Evolutionary conservation across 257 asterid genomes (phyloP).

Genomic region (Mentha longifolia): DNA sequence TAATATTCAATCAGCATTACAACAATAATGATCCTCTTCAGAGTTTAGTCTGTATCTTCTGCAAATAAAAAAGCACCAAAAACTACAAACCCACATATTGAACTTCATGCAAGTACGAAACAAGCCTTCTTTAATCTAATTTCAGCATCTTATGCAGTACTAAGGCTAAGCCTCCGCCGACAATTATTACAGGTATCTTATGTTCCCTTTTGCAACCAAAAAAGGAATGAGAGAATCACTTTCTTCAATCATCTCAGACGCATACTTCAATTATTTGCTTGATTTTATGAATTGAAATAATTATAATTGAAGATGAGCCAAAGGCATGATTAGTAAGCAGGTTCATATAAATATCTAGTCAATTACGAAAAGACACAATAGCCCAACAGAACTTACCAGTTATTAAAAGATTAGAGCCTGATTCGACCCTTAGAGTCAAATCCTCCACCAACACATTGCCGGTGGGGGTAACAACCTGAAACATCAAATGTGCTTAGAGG

Average conservation of each 20-base stretch:
- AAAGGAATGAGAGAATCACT: conserved; percentile 17
- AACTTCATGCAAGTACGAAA: background rate
- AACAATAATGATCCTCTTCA: conserved; percentile 16
- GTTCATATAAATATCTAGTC: conserved; percentile 18
- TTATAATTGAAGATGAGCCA: conserved; percentile 9
- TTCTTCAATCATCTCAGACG: conserved; percentile 15
- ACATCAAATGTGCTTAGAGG: conserved; percentile 36
- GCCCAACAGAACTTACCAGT: conserved; percentile 63
- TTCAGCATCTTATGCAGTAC: conserved; percentile 14
- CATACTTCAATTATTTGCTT: conserved; percentile 6
- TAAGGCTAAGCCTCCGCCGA: background rate
- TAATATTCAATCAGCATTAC: background rate
- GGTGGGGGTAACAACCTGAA: conserved; percentile 98
- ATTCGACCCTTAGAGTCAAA: conserved; percentile 81
- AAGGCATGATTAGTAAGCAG: conserved; percentile 8
- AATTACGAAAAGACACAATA: conserved; percentile 15
- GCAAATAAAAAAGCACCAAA: background rate
- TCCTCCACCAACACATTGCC: conserved; percentile 93
- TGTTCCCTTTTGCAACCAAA: conserved; percentile 8
- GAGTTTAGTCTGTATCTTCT: conserved; percentile 9
- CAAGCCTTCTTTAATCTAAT: conserved; percentile 11
- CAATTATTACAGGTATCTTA: conserved; percentile 5
- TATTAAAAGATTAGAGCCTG: conserved; percentile 98
- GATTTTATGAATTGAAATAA: background rate
- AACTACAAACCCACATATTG: background rate